phyloP scores from a whole-genome alignment of 2,329 filamentous ascomycete species.

The Coniochaeta hoffmannii region DNA sequence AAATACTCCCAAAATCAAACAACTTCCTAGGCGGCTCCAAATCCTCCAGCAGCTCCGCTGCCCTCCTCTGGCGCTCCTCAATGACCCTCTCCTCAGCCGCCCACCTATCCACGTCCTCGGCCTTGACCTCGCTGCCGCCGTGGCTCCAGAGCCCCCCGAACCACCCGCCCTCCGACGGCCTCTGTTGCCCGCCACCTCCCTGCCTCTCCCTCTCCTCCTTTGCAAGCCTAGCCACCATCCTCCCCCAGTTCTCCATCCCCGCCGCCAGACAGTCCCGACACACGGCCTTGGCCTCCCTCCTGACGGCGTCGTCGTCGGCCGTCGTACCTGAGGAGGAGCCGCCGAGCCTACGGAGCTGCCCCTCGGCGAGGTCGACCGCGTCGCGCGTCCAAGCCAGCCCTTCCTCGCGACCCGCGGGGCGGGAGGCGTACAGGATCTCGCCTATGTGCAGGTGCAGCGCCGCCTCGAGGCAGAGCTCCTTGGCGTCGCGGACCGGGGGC shows the following conservation, averaged over 20 bases:
- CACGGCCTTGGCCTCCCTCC: slow-evolving; percentile 43
- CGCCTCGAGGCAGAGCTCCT: slow-evolving; percentile 75
- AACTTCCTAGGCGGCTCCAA: slow-evolving; percentile 25
- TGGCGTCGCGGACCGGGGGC: slow-evolving; percentile 55
- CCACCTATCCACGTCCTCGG: slow-evolving; percentile 39
- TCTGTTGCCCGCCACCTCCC: slow-evolving; percentile 10
- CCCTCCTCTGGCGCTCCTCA: slow-evolving; percentile 41
- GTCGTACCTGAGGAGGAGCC: slow-evolving; percentile 17
- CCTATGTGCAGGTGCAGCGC: slow-evolving; percentile 85
- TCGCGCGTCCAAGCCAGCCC: slow-evolving; percentile 87
- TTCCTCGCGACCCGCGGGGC: slow-evolving; percentile 48
- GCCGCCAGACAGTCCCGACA: slow-evolving; percentile 73
- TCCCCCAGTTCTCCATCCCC: slow-evolving; percentile 73
- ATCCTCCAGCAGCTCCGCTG: slow-evolving; percentile 45
- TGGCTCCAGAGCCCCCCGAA: slow-evolving; percentile 32
- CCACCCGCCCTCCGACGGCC: slow-evolving; percentile 15
- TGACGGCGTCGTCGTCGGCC: slow-evolving; percentile 19
- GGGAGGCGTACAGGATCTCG: slow-evolving; percentile 77
- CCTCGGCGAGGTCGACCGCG: slow-evolving; percentile 73
- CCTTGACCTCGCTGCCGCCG: slow-evolving; percentile 19
- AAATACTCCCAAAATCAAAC: neutral
- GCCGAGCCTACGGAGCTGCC: slow-evolving; percentile 46
- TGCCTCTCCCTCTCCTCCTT: slow-evolving; percentile 36
- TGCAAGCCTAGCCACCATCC: slow-evolving; percentile 65
- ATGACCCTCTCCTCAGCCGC: slow-evolving; percentile 48